Conservation (phyloP, 768 basidiomycete genomes). For the Xanthoconium stramineum region DNA sequence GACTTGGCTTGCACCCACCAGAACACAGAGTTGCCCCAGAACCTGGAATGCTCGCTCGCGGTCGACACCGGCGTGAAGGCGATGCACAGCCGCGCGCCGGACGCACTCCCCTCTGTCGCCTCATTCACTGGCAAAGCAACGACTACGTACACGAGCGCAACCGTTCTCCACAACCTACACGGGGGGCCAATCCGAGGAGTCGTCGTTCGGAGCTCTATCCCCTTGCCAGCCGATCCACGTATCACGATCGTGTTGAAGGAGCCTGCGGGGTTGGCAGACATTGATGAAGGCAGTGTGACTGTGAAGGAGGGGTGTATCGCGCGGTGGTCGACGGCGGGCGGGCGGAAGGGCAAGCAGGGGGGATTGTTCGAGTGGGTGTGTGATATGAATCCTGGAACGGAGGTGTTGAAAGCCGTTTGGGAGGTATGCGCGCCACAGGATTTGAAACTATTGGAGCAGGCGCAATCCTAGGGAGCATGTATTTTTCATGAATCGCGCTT, state of each 20-base stretch:
- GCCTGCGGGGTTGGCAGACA: conserved; percentile 23
- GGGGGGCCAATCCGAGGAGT: conserved; percentile 6
- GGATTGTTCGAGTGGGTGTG: conserved; percentile 32
- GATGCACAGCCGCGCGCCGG: conserved; percentile 11
- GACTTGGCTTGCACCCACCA: neutral
- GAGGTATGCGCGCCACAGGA: conserved; percentile 27
- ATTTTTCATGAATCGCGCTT: neutral
- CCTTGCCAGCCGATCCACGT: conserved; percentile 25
- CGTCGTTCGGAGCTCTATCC: conserved; percentile 27
- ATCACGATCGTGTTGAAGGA: conserved; percentile 28
- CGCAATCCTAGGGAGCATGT: neutral
- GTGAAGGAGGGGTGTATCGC: conserved; percentile 14
- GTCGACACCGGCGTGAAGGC: conserved; percentile 16
- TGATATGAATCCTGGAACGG: conserved; percentile 20
- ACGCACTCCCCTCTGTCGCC: conserved; percentile 6
- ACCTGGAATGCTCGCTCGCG: conserved; percentile 19
- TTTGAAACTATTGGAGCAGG: conserved; percentile 14
- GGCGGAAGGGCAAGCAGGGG: conserved; percentile 17
- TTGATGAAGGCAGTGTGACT: conserved; percentile 8
- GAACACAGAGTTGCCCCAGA: conserved; percentile 15
- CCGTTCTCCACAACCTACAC: conserved; percentile 16
- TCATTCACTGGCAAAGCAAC: conserved; percentile 6
- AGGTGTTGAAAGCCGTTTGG: conserved; percentile 27
- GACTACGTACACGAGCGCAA: conserved; percentile 19
- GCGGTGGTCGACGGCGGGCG: conserved; percentile 20